Evolutionary conservation across 2,329 filamentous ascomycete genomes (phyloP), one percentile per base, ranked within the genome.

Genomic region (Boeremia exigua): DNA sequence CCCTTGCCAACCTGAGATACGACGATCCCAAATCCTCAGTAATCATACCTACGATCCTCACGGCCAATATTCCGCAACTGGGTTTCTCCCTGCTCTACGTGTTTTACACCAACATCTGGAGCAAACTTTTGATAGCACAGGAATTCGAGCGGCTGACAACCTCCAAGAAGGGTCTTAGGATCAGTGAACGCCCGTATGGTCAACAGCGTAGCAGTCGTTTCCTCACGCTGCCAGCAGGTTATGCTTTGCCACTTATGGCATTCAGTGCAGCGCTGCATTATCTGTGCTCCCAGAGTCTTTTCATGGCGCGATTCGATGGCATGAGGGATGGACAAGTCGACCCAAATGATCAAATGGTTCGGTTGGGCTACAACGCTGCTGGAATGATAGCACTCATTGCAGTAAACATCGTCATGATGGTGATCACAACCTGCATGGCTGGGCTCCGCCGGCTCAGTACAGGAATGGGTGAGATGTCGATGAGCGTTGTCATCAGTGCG

Each of bases 391-490:
- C 58, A 17, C 37, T 63, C 10, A 61, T 64, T n/a, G 40, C 55
- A 2, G 50, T 68, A 8, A 50, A 56, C 17, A 28, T 57, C 23
- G 54, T 38, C 1, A 34, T 63, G 48, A 58, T 61, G 33, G 44
- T 63, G 1, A 36, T 48, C n/a, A 59, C 59, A 7, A 37, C 66
- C n/a, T 56, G 50, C 33, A 42, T 68, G 27, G 59, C 87, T 71
- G 80, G 80, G 29, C 90, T 90, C 75, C 91, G 92, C 0, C 88
- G 88, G 3, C 89, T 88, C 2, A 88, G 89, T 12, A 92, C 81
- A 10, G 56, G 37, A 7, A 88, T 90, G n/a, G 92, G 82, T 58
- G 92, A 90, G 36, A 88, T 90, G 60, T 92, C 80, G 76, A 89
- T 87, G 32, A 93, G 66, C 43, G 56, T 60, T 4, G 62, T 65